Evolutionary conservation across 768 basidiomycete genomes (phyloP).

Genomic region (Leucosporidium creatinivorum): DNA sequence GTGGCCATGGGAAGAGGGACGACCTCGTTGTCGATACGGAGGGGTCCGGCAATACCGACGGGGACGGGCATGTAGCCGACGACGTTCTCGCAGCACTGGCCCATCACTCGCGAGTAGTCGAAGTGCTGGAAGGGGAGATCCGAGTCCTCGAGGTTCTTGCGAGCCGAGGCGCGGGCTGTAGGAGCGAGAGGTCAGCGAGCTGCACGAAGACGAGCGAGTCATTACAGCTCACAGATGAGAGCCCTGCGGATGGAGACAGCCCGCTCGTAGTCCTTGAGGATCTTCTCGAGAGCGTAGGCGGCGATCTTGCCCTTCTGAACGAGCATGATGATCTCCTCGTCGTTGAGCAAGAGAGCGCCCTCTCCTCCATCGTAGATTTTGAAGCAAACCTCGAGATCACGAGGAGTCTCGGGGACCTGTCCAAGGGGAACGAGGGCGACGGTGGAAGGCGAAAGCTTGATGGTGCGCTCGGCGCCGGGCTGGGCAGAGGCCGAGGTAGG

Average conservation of each 20-base stretch:
- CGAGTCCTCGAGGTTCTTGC: slow-evolving; percentile 73
- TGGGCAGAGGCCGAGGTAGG: not conserved
- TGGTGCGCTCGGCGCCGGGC: slow-evolving; percentile 6
- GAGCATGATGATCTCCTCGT: slow-evolving; percentile 85
- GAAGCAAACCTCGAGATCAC: slow-evolving; percentile 61
- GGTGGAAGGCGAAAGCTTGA: slow-evolving; percentile 31
- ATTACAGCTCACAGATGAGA: slow-evolving; percentile 66
- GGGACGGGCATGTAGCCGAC: slow-evolving; percentile 94
- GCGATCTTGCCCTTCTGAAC: slow-evolving; percentile 87
- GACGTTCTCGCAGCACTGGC: slow-evolving; percentile 98
- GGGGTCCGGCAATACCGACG: slow-evolving; percentile 90
- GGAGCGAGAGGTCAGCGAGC: not conserved
- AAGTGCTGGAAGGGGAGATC: slow-evolving; percentile 76
- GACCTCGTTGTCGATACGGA: slow-evolving; percentile 74
- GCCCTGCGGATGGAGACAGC: slow-evolving; percentile 81
- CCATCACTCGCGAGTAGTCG: slow-evolving; percentile 87
- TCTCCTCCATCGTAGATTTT: slow-evolving; percentile 57
- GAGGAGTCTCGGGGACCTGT: slow-evolving; percentile 21
- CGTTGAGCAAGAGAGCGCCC: slow-evolving; percentile 53
- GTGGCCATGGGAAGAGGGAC: slow-evolving; percentile 98
- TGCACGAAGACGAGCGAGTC: not conserved
- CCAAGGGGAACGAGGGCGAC: slow-evolving; percentile 29
- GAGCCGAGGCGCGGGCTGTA: slow-evolving; percentile 72
- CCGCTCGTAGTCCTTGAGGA: slow-evolving; percentile 75
- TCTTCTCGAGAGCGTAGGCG: slow-evolving; percentile 91